Evolutionary conservation across 352 stramenopile genomes (phyloP).

Genomic region (Globisporangium orthogonon): DNA sequence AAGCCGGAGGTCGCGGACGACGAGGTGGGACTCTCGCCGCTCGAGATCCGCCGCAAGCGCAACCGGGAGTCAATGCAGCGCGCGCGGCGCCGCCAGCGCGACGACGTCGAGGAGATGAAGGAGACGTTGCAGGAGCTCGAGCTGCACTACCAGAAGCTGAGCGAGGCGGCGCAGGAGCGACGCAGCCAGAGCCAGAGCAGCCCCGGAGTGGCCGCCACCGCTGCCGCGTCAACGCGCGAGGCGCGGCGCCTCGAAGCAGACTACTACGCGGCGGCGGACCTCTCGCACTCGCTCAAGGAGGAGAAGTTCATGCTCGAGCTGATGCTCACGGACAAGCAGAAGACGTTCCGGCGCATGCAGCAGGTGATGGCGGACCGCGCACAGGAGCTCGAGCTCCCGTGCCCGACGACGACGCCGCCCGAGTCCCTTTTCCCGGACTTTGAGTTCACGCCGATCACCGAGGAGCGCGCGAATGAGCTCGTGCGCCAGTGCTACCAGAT

Average conservation of each 20-base stretch:
- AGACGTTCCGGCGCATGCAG: constrained; percentile 17
- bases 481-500: constrained; percentile 54
- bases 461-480: constrained; percentile 40
- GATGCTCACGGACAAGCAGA: constrained; percentile 16
- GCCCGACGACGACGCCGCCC: constrained; percentile 24
- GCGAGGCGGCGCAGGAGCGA: constrained; percentile 24
- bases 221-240: constrained; percentile 7
- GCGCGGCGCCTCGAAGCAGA: constrained; percentile 24
- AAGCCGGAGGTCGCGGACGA: constrained; percentile 14
- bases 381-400: constrained; percentile 38
- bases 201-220: background rate
- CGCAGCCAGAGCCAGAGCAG: constrained; percentile 7
- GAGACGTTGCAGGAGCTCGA: constrained; percentile 37
- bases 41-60: constrained; percentile 45
- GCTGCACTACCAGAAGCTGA: constrained; percentile 34
- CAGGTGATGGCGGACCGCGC: constrained; percentile 25
- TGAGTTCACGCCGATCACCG: constrained; percentile 47
- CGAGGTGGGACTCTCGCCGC: constrained; percentile 30
- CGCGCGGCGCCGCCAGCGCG: constrained; percentile 31
- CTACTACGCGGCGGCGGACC: constrained; percentile 44
- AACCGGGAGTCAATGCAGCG: constrained; percentile 56
- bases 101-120: constrained; percentile 48
- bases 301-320: constrained; percentile 57
- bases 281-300: constrained; percentile 49
- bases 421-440: constrained; percentile 29